phyloP scores from a whole-genome alignment of 495 filamentous ascomycete genomes.

The Penicillium canariense region DNA sequence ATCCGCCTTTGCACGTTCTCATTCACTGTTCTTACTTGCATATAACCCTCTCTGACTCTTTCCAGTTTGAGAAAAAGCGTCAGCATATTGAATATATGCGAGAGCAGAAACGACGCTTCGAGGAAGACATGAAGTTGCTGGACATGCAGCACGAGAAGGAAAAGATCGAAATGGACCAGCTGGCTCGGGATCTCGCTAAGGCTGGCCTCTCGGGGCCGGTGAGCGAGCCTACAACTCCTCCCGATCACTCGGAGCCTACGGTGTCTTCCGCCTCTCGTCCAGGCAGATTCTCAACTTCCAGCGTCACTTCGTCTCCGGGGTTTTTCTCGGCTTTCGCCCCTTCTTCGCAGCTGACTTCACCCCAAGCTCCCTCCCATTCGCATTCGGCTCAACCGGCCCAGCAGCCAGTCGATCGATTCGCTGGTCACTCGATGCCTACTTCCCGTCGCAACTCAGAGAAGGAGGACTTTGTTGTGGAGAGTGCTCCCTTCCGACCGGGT shows the following conservation, averaged over 20 bases:
- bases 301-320: conserved; percentile 75
- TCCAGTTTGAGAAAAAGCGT: conserved; percentile 87
- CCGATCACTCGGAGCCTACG: conserved; percentile 78
- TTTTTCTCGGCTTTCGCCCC: conserved; percentile 71
- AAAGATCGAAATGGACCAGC: conserved; percentile 75
- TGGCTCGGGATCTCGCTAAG: conserved; percentile 71
- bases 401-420: conserved; percentile 43
- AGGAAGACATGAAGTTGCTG: conserved; percentile 82
- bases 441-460: conserved; percentile 67
- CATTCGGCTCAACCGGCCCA: conserved; percentile 19
- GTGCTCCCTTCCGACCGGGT: conserved; percentile 35
- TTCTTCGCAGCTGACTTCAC: conserved; percentile 63
- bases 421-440: conserved; percentile 79
- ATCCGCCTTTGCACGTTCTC: too few species aligned
- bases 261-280: conserved; percentile 74
- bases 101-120: conserved; percentile 79
- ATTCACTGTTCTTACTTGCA: neutral
- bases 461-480: conserved; percentile 40
- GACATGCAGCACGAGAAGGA: conserved; percentile 78
- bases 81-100: conserved; percentile 81
- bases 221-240: conserved; percentile 95
- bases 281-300: conserved; percentile 79
- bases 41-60: conserved; percentile 23
- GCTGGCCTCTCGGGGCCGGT: conserved; percentile 66
- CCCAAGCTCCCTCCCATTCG: conserved; percentile 40